Evolutionary conservation across 1,284 basidiomycete species (phyloP), one percentile per base, ranked within the genome.

Genomic region (Ceratobasidium sp.): DNA sequence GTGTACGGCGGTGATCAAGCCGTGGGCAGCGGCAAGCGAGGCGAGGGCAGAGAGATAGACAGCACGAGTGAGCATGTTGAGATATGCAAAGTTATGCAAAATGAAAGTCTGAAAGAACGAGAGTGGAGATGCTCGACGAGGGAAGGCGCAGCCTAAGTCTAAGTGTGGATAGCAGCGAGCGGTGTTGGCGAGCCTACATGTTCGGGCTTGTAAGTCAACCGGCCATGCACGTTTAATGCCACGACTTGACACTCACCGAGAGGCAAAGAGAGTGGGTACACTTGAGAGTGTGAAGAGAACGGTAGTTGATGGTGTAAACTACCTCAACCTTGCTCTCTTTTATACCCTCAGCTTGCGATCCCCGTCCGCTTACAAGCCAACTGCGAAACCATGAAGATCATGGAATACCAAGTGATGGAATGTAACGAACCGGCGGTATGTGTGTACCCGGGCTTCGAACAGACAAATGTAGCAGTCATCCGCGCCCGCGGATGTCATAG

Each of bases 1-100:
- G 19, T 56, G 73, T 25, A 82, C 79, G 44, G 64, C 77, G 52
- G 80, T 80, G 49, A 82, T 80, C 17, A 76, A 67, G 51, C 81
- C 81, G 65, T 82, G 81, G 15, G 78, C 80, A 52, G 51, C 68
- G 22, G 51, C 75, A 76, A 77, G 32, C 25, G 70, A 62, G 34
- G 51, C 70, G 49, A 61, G 43, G 11, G 70, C 61, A 25, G 74
- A 76, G n/a, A 76, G 64, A 54, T 67, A 76, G 64, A 76, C 25
- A 22, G 59, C 29, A 15, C 64, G 74, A 25, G 74, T 56, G n/a
- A 76, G 65, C 74, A 76, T 76, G 13, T 22, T 61, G 74, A 59
- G 9, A 49, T 51, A 65, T 34, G 8, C 22, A 34, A 17, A 17
- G 44, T 6, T 64, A 29, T 57, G 25, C 40, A 43, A 29, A 43